Percentiles rank a stretch among this genome's conserved stretches.
Evolutionary conservation across 164 flowering plant genomes (phyloP).

Genomic region (Nymphaea thermarum): DNA sequence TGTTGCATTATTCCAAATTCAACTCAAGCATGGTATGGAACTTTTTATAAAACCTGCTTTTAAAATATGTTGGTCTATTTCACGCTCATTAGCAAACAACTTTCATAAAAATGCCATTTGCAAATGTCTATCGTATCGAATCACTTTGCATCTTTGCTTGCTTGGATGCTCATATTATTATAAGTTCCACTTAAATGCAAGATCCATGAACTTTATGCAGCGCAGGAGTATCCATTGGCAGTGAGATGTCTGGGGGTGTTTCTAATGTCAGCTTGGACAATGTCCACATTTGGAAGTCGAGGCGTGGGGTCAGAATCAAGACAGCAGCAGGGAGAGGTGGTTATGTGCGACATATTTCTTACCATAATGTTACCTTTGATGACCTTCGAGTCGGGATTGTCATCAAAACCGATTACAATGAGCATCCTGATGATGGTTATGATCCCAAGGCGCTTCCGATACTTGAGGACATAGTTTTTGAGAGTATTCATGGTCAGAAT

Average conservation of each 20-base stretch:
- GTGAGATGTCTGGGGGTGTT: conserved; percentile 98
- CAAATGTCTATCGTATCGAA: too few relatives aligned
- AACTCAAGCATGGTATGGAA: too few relatives aligned
- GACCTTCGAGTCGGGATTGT: conserved; percentile 83
- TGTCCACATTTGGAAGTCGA: conserved; percentile 60
- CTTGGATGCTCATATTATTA: too few relatives aligned
- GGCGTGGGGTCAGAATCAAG: conserved; percentile 86
- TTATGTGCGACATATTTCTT: conserved; percentile 59
- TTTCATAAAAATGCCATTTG: too few relatives aligned
- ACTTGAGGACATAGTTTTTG: conserved; percentile 51
- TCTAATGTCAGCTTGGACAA: conserved; percentile 77
- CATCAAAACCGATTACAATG: conserved; percentile 86
- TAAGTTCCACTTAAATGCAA: too few relatives aligned
- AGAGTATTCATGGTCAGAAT: conserved; percentile 67
- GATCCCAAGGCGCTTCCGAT: conserved; percentile 66
- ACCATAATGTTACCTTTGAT: conserved; percentile 62
- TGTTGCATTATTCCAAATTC: too few relatives aligned
- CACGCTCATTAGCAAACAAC: too few relatives aligned
- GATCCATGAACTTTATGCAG: conserved; percentile 22
- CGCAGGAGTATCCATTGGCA: conserved; percentile 96
- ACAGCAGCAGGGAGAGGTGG: conserved; percentile 90
- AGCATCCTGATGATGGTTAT: conserved; percentile 72
- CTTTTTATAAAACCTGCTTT: too few relatives aligned
- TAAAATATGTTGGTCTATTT: too few relatives aligned
- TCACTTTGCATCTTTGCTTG: too few relatives aligned